Evolutionary conservation across 2,329 filamentous ascomycete species (phyloP), one percentile per base, ranked within the genome.

Genomic region (Fusarium globosum): DNA sequence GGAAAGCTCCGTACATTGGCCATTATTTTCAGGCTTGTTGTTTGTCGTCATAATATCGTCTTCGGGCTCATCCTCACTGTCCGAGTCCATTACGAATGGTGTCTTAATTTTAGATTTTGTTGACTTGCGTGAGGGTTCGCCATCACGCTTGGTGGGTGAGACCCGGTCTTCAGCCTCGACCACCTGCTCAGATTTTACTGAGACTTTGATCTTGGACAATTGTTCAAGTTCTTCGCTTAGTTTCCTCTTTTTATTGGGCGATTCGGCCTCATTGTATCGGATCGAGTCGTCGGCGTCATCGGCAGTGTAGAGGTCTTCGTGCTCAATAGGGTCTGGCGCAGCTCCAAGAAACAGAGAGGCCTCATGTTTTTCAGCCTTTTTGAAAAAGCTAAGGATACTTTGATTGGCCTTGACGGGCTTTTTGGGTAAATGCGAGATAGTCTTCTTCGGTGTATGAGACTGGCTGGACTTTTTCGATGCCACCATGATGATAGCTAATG

Each of bases 301-400:
- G 53, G 70, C 74, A 60, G 61, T 56, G 58, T 82, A 79, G 11
- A 80, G 51, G 55, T 82, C 76, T 38, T 82, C 74, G 16, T 69
- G 67, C 18, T 59, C 41, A n/a, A 68, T 62, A 18, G 62, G n/a
- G 14, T 74, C 76, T 4, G 75, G 59, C 7, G 72, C 48, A 21
- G 78, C 72, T n/a, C 80, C 82, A 1, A 86, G 80, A 73, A 93
- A 92, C 15, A 93, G 86, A 26, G 86, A 84, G 63, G 90, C 84
- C 70, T 92, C 86, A 64, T 87, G 83, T 59, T 88, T 87, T 43
- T 89, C 87, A 0, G 89, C 86, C 78, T 94, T 94, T 77, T 93
- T 91, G 79, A 95, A 95, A 80, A 94, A 95, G 71, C 83, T 94
- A 20, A 94, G 82, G 38, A 94, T 94, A 71, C 91, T 94, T 12